Conservation (phyloP, 805 yeast genomes). For the Wickerhamomyces bisporus region DNA sequence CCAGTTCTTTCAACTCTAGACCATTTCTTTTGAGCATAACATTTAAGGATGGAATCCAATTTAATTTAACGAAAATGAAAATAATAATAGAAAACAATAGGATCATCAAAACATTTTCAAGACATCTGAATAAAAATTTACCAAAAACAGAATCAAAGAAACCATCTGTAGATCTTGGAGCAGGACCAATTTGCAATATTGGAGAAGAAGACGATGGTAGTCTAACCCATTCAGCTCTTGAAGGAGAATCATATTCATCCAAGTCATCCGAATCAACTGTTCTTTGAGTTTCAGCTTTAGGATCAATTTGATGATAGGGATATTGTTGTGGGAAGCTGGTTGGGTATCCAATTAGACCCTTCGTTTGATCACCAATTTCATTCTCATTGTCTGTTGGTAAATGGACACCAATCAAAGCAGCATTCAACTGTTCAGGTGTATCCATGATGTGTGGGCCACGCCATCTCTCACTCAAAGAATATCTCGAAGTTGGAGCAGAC, state of each 20-base stretch:
- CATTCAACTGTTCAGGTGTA: conserved; percentile 33
- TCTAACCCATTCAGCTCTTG: conserved; percentile 15
- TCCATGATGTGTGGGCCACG: conserved; percentile 32
- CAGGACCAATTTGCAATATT: conserved; percentile 22
- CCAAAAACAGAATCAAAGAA: conserved; percentile 23
- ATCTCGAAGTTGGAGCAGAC: conserved; percentile 71
- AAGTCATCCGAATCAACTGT: conserved; percentile 9
- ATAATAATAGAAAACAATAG: conserved; percentile 23
- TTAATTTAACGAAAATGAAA: conserved; percentile 25
- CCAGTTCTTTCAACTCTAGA: conserved; percentile 23
- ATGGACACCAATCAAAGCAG: conserved; percentile 50
- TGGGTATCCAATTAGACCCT: conserved; percentile 16
- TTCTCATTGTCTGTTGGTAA: conserved; percentile 13
- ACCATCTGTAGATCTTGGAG: conserved; percentile 11
- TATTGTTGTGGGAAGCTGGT: conserved; percentile 16
- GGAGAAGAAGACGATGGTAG: conserved; percentile 15
- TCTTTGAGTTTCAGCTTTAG: conserved; percentile 10
- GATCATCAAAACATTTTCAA: conserved; percentile 38
- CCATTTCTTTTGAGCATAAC: conserved; percentile 29
- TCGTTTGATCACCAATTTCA: conserved; percentile 4
- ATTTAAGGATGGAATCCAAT: conserved; percentile 29
- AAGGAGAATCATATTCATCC: conserved; percentile 8
- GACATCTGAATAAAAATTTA: conserved; percentile 26
- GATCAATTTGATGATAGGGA: conserved; percentile 9
- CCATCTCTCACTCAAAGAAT: conserved; percentile 40